Conservation (phyloP, 495 filamentous ascomycete species). For the Aspergillus panamensis region DNA sequence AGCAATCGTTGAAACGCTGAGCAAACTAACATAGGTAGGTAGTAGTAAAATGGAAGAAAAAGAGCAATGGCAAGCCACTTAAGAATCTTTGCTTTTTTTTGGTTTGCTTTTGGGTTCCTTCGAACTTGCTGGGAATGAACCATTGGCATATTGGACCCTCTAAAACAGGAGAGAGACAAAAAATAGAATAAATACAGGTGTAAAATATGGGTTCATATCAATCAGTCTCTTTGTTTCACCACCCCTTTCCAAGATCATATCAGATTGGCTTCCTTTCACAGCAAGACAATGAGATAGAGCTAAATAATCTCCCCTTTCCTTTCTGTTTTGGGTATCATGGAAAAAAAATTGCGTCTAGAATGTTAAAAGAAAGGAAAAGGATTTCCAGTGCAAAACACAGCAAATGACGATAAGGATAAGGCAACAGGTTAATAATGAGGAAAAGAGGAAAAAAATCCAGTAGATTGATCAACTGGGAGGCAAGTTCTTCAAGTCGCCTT, state of each 20-base stretch:
- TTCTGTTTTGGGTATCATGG: conserved; percentile 12
- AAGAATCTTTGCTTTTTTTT: no score
- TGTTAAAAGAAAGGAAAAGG: background rate
- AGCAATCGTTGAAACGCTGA: background rate
- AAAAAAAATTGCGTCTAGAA: background rate
- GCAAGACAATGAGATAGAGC: no score
- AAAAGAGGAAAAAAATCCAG: background rate
- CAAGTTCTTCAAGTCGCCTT: conserved; percentile 64
- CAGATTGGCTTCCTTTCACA: no score
- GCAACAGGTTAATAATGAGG: background rate
- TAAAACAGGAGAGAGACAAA: background rate
- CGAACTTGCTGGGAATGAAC: background rate
- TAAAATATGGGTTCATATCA: no score
- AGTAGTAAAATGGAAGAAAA: background rate
- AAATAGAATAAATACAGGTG: background rate
- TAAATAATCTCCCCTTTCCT: background rate
- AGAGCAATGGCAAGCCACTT: background rate
- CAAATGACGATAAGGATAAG: background rate
- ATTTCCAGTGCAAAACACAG: background rate
- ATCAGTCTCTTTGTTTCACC: no score
- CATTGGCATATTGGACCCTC: background rate
- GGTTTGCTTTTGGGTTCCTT: no score
- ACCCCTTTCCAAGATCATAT: no score
- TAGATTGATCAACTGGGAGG: conserved; percentile 45
- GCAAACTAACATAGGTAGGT: background rate